Evolutionary conservation across 2,329 filamentous ascomycete species (phyloP).

Genomic region (Arthroderma uncinatum): DNA sequence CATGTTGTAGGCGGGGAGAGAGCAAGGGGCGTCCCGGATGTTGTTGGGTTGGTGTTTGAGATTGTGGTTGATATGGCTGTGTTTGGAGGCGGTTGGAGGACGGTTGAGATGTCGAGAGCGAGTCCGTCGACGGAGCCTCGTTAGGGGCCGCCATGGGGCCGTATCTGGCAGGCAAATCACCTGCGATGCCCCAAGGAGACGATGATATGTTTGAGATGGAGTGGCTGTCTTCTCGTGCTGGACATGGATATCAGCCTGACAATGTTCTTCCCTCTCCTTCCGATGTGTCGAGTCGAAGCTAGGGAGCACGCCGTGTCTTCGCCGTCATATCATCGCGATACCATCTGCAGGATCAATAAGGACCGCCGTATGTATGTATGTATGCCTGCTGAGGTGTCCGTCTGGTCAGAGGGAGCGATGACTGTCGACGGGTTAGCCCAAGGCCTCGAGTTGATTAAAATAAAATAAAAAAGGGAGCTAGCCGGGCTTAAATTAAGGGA

Average conservation of each 20-base stretch:
- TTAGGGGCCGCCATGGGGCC: not conserved
- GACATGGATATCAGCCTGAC: not conserved
- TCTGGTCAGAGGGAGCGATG: not conserved
- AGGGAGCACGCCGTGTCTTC: not conserved
- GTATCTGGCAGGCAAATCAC: not conserved
- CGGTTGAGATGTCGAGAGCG: not conserved
- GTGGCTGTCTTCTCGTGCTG: not conserved
- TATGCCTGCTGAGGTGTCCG: not conserved
- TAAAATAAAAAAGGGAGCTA: not conserved
- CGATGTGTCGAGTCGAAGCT: not conserved
- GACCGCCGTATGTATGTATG: not conserved
- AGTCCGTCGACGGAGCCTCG: not conserved
- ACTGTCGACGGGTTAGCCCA: not conserved
- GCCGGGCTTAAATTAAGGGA: not conserved
- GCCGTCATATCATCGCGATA: not conserved
- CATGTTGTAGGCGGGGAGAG: slow-evolving; percentile 61
- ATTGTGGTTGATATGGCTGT: not conserved
- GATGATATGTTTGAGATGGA: not conserved
- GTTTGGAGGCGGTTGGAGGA: not conserved
- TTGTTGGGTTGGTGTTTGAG: not conserved
- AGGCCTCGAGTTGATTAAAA: not conserved
- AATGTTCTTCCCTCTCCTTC: not conserved
- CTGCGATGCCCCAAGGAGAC: not conserved
- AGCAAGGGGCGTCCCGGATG: slow-evolving; percentile 16
- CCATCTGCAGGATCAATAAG: not conserved